Percentiles rank a stretch among this genome's conserved stretches.
Evolutionary conservation across 179 eudicot species (phyloP).

Genomic region (Amaranthus tricolor): DNA sequence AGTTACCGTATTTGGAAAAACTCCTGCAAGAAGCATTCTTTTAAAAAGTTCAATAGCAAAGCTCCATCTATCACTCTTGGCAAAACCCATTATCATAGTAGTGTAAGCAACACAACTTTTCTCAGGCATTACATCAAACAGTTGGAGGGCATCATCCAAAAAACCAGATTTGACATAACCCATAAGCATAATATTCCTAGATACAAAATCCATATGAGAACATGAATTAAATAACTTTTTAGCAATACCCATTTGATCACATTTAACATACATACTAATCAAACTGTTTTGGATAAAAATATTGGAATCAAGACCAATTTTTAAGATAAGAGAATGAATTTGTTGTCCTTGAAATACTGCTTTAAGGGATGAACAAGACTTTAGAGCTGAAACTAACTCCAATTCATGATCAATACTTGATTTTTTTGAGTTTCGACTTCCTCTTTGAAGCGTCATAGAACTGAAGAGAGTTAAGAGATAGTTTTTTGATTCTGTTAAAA

Average conservation of each 20-base stretch:
- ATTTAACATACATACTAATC: slow-evolving; percentile 70
- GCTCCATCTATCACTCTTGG: slow-evolving; percentile 41
- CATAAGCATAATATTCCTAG: slow-evolving; percentile 69
- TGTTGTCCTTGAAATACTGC: slow-evolving; percentile 50
- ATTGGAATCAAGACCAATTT: slow-evolving; percentile 56
- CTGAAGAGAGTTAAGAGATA: slow-evolving; percentile 40
- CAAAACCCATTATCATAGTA: slow-evolving; percentile 77
- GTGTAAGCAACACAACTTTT: slow-evolving; percentile 72
- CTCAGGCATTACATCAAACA: slow-evolving; percentile 69
- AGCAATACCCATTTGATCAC: slow-evolving; percentile 46
- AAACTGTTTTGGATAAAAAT: slow-evolving; percentile 68
- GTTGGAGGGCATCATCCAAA: slow-evolving; percentile 51
- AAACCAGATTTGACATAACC: slow-evolving; percentile 55
- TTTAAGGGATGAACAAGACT: slow-evolving; percentile 51
- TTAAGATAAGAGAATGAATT: slow-evolving; percentile 51
- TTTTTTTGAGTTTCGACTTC: slow-evolving; percentile 22
- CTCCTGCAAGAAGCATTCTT: slow-evolving; percentile 65
- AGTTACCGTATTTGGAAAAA: slow-evolving; percentile 66
- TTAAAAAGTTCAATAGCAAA: slow-evolving; percentile 56
- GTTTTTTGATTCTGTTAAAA: slow-evolving; percentile 23
- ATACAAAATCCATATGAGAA: slow-evolving; percentile 43
- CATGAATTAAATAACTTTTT: slow-evolving; percentile 39
- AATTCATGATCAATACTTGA: slow-evolving; percentile 37
- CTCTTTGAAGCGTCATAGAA: slow-evolving; percentile 21
- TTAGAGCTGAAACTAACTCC: slow-evolving; percentile 54